Conservation (phyloP, 2,329 filamentous ascomycete species). For the Berkeleyomyces rouxiae region DNA sequence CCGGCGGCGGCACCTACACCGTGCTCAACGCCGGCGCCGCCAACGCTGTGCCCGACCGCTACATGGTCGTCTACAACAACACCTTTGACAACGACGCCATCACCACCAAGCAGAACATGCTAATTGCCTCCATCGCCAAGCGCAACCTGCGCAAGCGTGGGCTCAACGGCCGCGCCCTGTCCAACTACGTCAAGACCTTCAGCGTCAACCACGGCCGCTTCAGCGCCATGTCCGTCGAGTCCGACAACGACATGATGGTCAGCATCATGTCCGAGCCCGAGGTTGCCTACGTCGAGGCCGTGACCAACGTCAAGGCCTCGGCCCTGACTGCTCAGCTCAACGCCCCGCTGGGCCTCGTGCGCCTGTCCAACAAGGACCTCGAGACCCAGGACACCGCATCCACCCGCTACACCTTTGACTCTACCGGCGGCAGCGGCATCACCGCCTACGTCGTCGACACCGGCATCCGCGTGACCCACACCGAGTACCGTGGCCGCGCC, state of each 20-base stretch:
- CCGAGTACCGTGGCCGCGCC: constrained; percentile 39
- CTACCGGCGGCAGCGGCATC: constrained; percentile 35
- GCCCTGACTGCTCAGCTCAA: constrained; percentile 33
- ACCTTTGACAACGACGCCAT: constrained; percentile 33
- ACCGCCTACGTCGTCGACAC: constrained; percentile 51
- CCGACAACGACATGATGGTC: constrained; percentile 32
- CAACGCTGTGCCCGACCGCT: constrained; percentile 37
- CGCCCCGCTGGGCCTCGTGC: constrained; percentile 36
- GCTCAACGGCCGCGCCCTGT: constrained; percentile 30
- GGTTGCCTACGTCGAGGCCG: constrained; percentile 38
- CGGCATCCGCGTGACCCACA: constrained; percentile 40
- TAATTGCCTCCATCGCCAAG: constrained; percentile 35
- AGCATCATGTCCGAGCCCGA: constrained; percentile 31
- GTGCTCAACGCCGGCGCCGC: constrained; percentile 32
- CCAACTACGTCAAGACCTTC: constrained; percentile 30
- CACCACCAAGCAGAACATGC: constrained; percentile 30
- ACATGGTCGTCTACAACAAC: constrained; percentile 49
- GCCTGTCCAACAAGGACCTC: constrained; percentile 29
- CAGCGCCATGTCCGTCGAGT: constrained; percentile 37
- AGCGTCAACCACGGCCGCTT: constrained; percentile 28
- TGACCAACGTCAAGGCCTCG: constrained; percentile 29
- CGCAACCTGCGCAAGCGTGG: constrained; percentile 39
- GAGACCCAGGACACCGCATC: constrained; percentile 17
- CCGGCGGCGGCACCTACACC: constrained; percentile 25
- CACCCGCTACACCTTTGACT: constrained; percentile 35